Conservation (phyloP, 108 stramenopile genomes). For the Cylindrotheca fusiformis region DNA sequence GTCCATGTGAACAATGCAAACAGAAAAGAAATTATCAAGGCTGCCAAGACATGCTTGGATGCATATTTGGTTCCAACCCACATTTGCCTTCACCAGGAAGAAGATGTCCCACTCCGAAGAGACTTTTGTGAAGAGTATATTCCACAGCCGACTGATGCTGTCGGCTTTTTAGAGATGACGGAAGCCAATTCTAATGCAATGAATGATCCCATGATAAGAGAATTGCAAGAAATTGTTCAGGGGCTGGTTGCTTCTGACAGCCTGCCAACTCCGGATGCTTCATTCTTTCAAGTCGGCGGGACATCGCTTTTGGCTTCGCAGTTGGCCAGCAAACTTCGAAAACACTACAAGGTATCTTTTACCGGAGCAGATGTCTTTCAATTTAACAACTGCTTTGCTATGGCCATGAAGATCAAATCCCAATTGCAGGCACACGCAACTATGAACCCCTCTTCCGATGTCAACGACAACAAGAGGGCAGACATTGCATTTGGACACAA, state of each 20-base stretch:
- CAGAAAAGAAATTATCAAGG: constrained; percentile 12
- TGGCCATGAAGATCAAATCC: no score
- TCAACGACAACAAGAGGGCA: no score
- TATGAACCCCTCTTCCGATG: no score
- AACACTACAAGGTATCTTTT: constrained; percentile 16
- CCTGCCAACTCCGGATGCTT: constrained; percentile 17
- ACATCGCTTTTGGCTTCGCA: constrained; percentile 48
- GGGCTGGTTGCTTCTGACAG: constrained; percentile 16
- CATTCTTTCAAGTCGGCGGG: constrained; percentile 48
- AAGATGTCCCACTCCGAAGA: no score
- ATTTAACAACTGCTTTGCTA: no score
- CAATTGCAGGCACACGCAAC: no score
- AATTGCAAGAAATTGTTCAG: constrained; percentile 39
- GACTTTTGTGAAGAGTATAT: not conserved
- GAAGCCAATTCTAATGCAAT: no score
- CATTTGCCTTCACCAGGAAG: not conserved
- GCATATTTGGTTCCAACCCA: constrained; percentile 27
- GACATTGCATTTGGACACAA: no score
- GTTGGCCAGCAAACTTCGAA: constrained; percentile 44
- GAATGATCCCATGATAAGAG: constrained; percentile 24
- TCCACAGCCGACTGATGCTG: constrained; percentile 31
- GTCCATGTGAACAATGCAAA: constrained; percentile 30
- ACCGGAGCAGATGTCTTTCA: constrained; percentile 48
- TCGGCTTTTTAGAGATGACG: constrained; percentile 19
- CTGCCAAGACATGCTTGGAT: constrained; percentile 19